A percentile compares a stretch with the other conserved stretches of the same genome.
Conservation (phyloP, 1,284 basidiomycete species). For the Termitomyces sp. region DNA sequence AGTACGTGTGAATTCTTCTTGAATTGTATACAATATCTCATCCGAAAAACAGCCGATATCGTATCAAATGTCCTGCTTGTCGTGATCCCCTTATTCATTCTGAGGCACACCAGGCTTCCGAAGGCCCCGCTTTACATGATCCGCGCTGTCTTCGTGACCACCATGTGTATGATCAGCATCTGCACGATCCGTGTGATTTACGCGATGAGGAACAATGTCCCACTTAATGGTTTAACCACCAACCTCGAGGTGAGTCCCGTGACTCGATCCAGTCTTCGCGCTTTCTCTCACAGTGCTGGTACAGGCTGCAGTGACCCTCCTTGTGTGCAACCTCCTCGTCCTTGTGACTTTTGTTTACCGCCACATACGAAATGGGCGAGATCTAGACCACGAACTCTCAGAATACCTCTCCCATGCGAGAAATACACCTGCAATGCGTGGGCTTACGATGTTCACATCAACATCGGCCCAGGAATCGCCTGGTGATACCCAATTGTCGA, state of each 20-base stretch:
- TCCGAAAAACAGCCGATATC: constrained; percentile 11
- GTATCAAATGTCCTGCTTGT: constrained; percentile 13
- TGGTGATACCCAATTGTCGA: neutral
- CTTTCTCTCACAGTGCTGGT: neutral
- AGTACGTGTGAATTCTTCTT: constrained; percentile 4
- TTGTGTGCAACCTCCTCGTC: constrained; percentile 18
- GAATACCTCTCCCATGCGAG: constrained; percentile 2
- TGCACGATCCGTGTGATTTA: constrained; percentile 11
- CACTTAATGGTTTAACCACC: constrained; percentile 14
- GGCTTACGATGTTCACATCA: neutral
- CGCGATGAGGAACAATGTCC: constrained; percentile 1
- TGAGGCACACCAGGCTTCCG: constrained; percentile 13
- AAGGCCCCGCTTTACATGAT: constrained; percentile 14
- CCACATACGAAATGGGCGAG: constrained; percentile 10
- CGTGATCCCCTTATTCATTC: constrained; percentile 8
- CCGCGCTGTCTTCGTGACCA: constrained; percentile 14
- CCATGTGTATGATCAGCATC: constrained; percentile 10
- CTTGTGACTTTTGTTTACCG: constrained; percentile 17
- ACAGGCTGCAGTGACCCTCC: constrained; percentile 14
- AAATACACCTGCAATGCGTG: neutral
- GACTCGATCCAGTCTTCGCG: neutral
- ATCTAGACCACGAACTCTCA: constrained; percentile 8
- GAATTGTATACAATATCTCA: neutral
- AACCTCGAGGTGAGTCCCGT: constrained; percentile 14
- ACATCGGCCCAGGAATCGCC: neutral